Percentiles rank a stretch among this genome's conserved stretches.
Evolutionary conservation across 352 stramenopile species (phyloP).

Genomic region (Globisporangium mamillatum): DNA sequence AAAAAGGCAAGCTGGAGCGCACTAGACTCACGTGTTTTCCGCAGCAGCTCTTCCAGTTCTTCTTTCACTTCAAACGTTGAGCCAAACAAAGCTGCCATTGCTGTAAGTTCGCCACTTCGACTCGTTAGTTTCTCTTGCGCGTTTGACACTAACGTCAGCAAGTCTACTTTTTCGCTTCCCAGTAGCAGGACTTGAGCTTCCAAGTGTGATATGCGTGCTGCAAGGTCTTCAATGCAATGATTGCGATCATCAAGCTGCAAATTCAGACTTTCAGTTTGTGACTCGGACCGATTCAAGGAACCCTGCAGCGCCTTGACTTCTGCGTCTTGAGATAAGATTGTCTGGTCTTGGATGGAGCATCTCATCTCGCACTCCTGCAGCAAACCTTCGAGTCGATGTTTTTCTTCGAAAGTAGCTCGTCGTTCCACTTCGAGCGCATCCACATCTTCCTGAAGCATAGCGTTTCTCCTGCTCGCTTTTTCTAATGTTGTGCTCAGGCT

Average conservation of each 20-base stretch:
- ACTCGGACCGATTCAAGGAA: background rate
- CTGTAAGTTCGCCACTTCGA: background rate
- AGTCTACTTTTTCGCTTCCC: background rate
- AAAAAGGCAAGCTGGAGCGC: constrained; percentile 8
- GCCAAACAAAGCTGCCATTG: constrained; percentile 9
- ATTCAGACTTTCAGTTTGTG: background rate
- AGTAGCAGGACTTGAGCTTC: background rate
- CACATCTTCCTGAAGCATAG: constrained; percentile 5
- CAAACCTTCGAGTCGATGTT: background rate
- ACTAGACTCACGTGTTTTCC: constrained; percentile 14
- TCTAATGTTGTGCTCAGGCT: background rate
- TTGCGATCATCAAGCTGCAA: background rate
- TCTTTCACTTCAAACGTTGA: constrained; percentile 6
- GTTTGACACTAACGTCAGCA: background rate
- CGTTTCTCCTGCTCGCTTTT: background rate
- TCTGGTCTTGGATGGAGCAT: background rate
- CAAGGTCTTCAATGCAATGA: background rate
- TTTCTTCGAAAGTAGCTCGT: background rate
- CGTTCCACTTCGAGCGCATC: constrained; percentile 2
- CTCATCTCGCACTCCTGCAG: background rate
- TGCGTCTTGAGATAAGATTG: background rate
- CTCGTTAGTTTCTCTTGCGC: background rate
- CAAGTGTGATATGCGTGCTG: background rate
- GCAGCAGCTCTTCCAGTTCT: constrained; percentile 5
- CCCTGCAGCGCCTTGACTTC: background rate